Conservation (phyloP, 2,329 filamentous ascomycete species). For the Fusarium algeriense region DNA sequence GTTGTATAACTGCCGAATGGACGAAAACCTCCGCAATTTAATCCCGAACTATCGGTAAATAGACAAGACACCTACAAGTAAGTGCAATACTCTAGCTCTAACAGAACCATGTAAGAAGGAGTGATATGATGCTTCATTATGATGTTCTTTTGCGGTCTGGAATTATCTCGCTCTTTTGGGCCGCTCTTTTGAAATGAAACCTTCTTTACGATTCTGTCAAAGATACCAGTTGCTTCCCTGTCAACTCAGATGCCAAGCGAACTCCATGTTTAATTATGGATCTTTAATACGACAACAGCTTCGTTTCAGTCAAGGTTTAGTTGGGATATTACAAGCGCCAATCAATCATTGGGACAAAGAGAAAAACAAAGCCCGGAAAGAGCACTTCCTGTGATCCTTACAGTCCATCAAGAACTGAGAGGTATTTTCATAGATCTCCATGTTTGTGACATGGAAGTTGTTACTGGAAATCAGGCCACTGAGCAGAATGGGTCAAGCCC, state of each 20-base stretch:
- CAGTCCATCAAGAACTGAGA: neutral
- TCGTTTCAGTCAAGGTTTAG: conserved; percentile 4
- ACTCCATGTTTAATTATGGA: conserved; percentile 31
- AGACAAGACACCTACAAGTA: conserved; percentile 5
- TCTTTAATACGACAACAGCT: conserved; percentile 27
- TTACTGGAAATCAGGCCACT: conserved; percentile 12
- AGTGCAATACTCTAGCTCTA: neutral
- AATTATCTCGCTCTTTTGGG: neutral
- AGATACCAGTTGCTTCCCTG: conserved; percentile 1
- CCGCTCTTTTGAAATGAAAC: neutral
- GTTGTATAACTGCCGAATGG: conserved; percentile 29
- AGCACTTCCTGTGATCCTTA: neutral
- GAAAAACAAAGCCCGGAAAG: neutral
- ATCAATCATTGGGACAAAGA: neutral
- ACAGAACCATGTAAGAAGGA: neutral
- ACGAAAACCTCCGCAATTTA: conserved; percentile 25
- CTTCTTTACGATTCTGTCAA: neutral
- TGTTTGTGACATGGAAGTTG: neutral
- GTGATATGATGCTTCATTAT: conserved; percentile 27
- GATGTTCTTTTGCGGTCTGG: neutral
- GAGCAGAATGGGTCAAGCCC: neutral
- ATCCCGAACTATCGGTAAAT: conserved; percentile 32
- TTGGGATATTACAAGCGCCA: neutral
- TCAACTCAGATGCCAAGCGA: neutral
- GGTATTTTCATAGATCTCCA: neutral